Evolutionary conservation across 306 rosid species (phyloP), one percentile per base, ranked within the genome.

Genomic region (Cucurbita moschata): DNA sequence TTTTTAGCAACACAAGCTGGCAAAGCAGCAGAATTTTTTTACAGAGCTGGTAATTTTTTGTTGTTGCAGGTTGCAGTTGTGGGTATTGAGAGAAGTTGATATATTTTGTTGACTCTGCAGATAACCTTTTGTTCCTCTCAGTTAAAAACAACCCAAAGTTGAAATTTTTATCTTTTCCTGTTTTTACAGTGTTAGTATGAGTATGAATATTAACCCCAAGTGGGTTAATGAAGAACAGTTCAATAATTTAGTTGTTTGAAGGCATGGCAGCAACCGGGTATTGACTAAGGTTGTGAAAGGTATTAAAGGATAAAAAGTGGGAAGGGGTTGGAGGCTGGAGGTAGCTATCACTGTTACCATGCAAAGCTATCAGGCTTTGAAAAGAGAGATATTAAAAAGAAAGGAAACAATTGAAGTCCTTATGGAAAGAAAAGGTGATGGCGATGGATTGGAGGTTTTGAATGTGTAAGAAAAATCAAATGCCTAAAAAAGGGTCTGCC

Each of bases 301-400:
- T 5, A 13, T 14, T 50, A 14, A 50, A 4, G 54, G 54, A 18
- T 50, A 50, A 54, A 54, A 18, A 18, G 35, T 30, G 35, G 35
- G 35, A 30, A 30, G 35, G 35, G 35, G 35, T 30, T 30, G 35
- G 35, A 30, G 35, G 4, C 4, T 30, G 35, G 35, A 30, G 72
- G 39, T 42, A 65, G 51, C 40, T 5, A 54, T 67, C 55, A 67
- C 18, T 21, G 23, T 44, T 44, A 67, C 51, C 71, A 67, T 67
- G 72, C 72, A 67, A 67, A 67, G 40, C n/a, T 42, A 66, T 66
- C 55, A 66, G 72, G 54, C 54, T 67, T 67, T 67, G 1, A 42
- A 64, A 64, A 64, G 71, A 64, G 40, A 79, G 52, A 47, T 4
- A 40, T 59, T 81, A 88, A 82, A 82, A 82, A 38, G 47, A 38